Conservation (phyloP, 2,329 filamentous ascomycete species). For the Colletotrichum scovillei region DNA sequence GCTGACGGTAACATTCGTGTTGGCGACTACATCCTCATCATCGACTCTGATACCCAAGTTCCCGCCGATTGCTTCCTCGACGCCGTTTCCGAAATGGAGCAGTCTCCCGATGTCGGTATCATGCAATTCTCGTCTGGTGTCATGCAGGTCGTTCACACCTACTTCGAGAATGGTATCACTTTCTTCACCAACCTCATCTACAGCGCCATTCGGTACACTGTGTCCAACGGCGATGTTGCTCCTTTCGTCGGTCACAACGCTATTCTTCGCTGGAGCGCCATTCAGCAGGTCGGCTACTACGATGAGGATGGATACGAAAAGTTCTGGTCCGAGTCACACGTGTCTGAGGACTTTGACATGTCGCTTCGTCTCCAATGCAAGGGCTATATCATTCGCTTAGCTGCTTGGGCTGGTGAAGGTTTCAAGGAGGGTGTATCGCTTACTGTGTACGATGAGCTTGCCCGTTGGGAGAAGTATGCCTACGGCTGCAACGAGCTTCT, state of each 20-base stretch:
- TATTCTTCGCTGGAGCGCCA: conserved; percentile 78
- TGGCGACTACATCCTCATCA: conserved; percentile 84
- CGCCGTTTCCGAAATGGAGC: conserved; percentile 84
- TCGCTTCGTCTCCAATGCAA: conserved; percentile 78
- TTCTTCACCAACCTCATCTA: conserved; percentile 82
- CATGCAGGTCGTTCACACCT: conserved; percentile 82
- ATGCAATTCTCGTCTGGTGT: conserved; percentile 83
- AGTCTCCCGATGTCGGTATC: conserved; percentile 81
- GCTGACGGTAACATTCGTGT: conserved; percentile 88
- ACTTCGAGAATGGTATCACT: conserved; percentile 77
- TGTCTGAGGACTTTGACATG: conserved; percentile 87
- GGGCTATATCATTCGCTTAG: conserved; percentile 79
- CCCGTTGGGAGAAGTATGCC: conserved; percentile 89
- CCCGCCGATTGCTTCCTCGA: conserved; percentile 82
- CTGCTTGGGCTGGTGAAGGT: conserved; percentile 78
- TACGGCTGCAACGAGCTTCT: conserved; percentile 87
- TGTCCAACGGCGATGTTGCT: conserved; percentile 80
- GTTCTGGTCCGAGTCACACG: conserved; percentile 84
- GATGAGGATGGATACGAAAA: conserved; percentile 80
- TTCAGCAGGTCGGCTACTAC: conserved; percentile 78
- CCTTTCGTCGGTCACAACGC: conserved; percentile 87
- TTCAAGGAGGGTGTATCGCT: conserved; percentile 88
- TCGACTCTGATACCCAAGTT: conserved; percentile 84
- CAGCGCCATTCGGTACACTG: conserved; percentile 81
- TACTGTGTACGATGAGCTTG: conserved; percentile 86